A percentile compares a stretch with the other conserved stretches of the same genome.
phyloP scores from a whole-genome alignment of 768 basidiomycete species.

The Russula olivacea region DNA sequence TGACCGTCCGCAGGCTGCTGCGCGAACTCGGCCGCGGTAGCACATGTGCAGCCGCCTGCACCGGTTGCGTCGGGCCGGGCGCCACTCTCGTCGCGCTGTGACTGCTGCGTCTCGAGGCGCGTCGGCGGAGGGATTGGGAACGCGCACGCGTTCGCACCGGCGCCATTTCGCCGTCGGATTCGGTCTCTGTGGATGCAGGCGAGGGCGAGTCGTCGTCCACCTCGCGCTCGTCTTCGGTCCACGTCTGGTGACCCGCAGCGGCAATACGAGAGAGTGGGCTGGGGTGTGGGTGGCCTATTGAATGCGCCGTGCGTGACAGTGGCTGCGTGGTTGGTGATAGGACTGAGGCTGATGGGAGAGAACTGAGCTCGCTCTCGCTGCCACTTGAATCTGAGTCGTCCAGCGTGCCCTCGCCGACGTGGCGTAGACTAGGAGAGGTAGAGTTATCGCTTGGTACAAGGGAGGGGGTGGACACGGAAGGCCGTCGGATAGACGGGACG shows the following conservation, averaged over 20 bases:
- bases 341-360: constrained; percentile 18
- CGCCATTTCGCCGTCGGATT: constrained; percentile 34
- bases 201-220: constrained; percentile 50
- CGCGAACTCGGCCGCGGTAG: constrained; percentile 48
- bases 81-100: constrained; percentile 5
- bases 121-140: constrained; percentile 31
- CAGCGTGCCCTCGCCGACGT: constrained; percentile 72
- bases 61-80: not conserved
- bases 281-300: constrained; percentile 48
- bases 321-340: constrained; percentile 35
- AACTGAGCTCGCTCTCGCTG: constrained; percentile 29
- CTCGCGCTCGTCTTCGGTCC: constrained; percentile 50
- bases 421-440: constrained; percentile 42
- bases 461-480: constrained; percentile 38
- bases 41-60: constrained; percentile 20
- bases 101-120: constrained; percentile 8
- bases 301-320: constrained; percentile 27
- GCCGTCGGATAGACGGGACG: constrained; percentile 36
- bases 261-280: constrained; percentile 61
- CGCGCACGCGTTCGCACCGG: constrained; percentile 21
- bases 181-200: constrained; percentile 57
- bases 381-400: constrained; percentile 69
- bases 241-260: constrained; percentile 41
- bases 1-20: constrained; percentile 69
- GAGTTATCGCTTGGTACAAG: constrained; percentile 34